Evolutionary conservation across 306 rosid species (phyloP).

Genomic region (Begonia peltatifolia): DNA sequence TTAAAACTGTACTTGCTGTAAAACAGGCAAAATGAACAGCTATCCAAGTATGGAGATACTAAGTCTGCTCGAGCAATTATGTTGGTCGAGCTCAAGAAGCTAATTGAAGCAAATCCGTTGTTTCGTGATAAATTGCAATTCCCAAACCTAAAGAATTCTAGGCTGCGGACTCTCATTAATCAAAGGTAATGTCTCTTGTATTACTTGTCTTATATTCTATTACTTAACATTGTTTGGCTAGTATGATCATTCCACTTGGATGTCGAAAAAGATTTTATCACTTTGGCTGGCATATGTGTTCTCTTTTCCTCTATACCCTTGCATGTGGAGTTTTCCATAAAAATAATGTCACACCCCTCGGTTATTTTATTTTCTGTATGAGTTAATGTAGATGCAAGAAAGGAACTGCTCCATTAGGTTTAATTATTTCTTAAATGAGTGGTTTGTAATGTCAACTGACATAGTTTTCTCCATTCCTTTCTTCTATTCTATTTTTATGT

Average conservation of each 20-base stretch:
- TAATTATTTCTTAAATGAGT: no score
- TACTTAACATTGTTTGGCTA: background rate
- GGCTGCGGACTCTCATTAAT: conserved; percentile 88
- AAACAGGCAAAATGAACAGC: conserved; percentile 80
- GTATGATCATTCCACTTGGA: background rate
- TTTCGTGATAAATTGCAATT: conserved; percentile 95
- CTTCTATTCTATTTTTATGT: no score
- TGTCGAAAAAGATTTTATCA: no score
- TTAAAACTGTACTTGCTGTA: conserved; percentile 4
- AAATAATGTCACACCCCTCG: no score
- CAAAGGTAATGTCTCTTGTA: conserved; percentile 47
- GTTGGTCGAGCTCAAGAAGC: conserved; percentile 96
- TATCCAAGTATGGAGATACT: conserved; percentile 94
- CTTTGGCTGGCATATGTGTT: no score
- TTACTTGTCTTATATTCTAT: background rate
- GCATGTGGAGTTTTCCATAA: no score
- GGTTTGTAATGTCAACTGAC: no score
- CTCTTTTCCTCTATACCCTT: no score
- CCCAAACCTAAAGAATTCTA: conserved; percentile 86
- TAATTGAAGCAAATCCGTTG: conserved; percentile 90
- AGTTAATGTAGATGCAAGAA: no score
- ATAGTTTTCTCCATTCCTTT: no score
- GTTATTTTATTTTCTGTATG: no score
- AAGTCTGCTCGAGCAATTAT: conserved; percentile 93
- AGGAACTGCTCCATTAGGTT: no score